A percentile compares a stretch with the other conserved stretches of the same genome.
phyloP scores from a whole-genome alignment of 805 yeast species.

The Blastobotrys robertii region DNA sequence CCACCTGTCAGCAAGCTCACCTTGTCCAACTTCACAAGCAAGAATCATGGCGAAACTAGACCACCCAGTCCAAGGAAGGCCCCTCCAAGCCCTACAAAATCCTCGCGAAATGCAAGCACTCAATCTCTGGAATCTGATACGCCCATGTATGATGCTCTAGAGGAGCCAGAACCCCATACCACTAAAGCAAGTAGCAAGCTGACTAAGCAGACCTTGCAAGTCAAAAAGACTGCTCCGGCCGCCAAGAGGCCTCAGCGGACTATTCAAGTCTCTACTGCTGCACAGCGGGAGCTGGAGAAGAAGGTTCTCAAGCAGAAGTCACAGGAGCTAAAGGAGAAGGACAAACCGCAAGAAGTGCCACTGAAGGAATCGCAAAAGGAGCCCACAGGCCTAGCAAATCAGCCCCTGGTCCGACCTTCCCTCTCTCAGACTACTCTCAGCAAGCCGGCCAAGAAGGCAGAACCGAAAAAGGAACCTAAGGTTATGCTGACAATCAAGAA shows the following conservation, averaged over 20 bases:
- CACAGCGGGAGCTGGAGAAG: conserved; percentile 2
- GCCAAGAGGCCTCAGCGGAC: background rate
- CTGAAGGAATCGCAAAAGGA: no score
- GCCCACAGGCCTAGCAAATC: no score
- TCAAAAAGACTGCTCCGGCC: conserved; percentile 2
- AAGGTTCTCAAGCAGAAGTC: background rate
- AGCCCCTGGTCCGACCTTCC: background rate
- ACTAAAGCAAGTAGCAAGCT: conserved; percentile 4
- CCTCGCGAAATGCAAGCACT: background rate
- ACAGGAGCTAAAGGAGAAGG: no score
- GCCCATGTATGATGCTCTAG: background rate
- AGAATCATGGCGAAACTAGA: no score
- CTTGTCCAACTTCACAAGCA: no score
- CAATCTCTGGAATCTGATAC: background rate
- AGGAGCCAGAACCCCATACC: background rate
- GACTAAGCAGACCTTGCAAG: conserved; percentile 7
- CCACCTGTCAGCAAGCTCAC: no score
- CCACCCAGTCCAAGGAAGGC: background rate
- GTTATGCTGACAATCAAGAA: background rate
- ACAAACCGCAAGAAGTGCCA: no score
- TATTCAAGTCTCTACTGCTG: conserved; percentile 1
- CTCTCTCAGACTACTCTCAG: background rate
- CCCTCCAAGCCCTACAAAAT: background rate
- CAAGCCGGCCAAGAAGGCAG: background rate
- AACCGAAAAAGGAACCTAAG: background rate